Evolutionary conservation across 1,284 basidiomycete species (phyloP).

Genomic region (Sanghuangporus sanghuang): DNA sequence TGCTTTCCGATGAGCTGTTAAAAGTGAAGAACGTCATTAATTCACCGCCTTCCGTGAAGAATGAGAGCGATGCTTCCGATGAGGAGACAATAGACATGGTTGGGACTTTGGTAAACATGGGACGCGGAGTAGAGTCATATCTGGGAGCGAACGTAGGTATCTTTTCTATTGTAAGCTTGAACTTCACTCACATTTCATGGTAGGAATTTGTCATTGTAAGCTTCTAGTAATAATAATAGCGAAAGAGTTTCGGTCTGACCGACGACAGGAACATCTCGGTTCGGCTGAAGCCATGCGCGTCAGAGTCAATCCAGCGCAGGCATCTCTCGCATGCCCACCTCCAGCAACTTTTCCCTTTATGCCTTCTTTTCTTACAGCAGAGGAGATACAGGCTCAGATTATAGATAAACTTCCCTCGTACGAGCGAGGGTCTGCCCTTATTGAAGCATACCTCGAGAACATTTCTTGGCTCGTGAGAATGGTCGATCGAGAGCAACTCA

Average conservation of each 20-base stretch:
- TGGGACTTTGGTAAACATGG: constrained; percentile 8
- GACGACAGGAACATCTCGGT: background rate
- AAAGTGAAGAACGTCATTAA: constrained; percentile 19
- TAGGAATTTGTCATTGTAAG: too few species aligned
- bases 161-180: background rate
- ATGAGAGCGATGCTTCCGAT: background rate
- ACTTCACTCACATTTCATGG: too few species aligned
- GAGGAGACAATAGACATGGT: constrained; percentile 1
- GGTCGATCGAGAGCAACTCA: constrained; percentile 13
- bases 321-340: background rate
- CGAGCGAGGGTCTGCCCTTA: constrained; percentile 12
- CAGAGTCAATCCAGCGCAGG: background rate
- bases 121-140: constrained; percentile 3
- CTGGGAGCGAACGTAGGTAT: constrained; percentile 11
- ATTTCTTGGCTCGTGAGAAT: constrained; percentile 9
- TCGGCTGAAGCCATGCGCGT: background rate
- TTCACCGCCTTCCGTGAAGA: background rate
- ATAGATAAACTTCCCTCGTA: constrained; percentile 8
- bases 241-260: background rate
- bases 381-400: constrained; percentile 2
- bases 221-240: background rate
- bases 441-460: constrained; percentile 14
- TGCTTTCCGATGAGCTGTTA: constrained; percentile 23
- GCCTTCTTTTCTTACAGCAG: background rate
- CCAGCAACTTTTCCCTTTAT: background rate